Evolutionary conservation across 768 basidiomycete genomes (phyloP), one percentile per base, ranked within the genome.

Genomic region (Rickenella mellea): DNA sequence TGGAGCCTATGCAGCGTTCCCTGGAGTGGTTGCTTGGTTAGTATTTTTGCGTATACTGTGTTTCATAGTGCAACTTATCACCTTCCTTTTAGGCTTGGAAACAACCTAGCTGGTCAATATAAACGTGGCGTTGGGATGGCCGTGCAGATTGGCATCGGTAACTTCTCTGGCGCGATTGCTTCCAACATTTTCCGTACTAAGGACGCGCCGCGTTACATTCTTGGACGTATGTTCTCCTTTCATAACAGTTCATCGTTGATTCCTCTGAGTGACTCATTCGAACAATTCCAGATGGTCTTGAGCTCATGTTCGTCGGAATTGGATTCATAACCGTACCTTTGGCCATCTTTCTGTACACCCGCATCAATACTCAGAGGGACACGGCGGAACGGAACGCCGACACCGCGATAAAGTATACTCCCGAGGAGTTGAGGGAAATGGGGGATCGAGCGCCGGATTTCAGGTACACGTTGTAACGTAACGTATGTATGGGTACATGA

Each of bases 111-210:
- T 0, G 82, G 82, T 0, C 78, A 80, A 45, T 83, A 78, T 54
- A 85, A 83, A 54, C 79, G 82, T 3, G 81, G 59, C 12, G 64
- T 79, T 9, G 80, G 76, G 3, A 75, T 84, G 70, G 80, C 79
- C 0, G 40, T 83, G 20, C 76, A 83, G n/a, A 76, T 82, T 21
- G 76, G 77, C 6, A 66, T 81, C 15, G 80, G 78, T 1, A 80
- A 82, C 51, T 73, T 83, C 46, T 61, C 71, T 21, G 81, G 80
- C 1, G 76, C 75, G 0, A 75, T 83, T 40, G 74, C 80, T 2
- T 67, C 69, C 6, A 81, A 77, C 48, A 72, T 84, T 6, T 85
- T 75, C 53, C 67, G 78, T 11, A 47, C 70, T 0, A 62, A 66
- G 47, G 82, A 84, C 51, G 60, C 64, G 4, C 82, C 83, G 2